Percentiles rank a stretch among this genome's conserved stretches.
Evolutionary conservation across 176 grass and related monocot species (phyloP).

Genomic region (Cenchrus fungigraminus): DNA sequence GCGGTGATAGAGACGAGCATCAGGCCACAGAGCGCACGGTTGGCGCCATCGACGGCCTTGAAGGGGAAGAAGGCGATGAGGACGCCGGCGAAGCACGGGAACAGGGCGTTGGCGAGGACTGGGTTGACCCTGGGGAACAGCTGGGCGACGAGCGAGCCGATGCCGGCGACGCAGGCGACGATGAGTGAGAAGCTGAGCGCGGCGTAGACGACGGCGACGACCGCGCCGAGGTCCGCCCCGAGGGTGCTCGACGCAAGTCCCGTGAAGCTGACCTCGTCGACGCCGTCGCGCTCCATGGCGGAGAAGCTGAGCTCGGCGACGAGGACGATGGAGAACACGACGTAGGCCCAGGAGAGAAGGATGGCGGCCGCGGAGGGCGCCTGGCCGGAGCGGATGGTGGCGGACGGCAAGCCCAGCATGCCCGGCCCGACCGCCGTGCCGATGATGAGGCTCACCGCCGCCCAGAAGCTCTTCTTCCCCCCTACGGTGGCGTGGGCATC

Average conservation of each 20-base stretch:
- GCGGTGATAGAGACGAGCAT: constrained; percentile 74
- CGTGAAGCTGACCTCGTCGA: constrained; percentile 85
- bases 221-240: constrained; percentile 42
- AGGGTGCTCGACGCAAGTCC: constrained; percentile 76
- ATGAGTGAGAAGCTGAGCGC: constrained; percentile 79
- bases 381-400: constrained; percentile 71
- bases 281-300: constrained; percentile 53
- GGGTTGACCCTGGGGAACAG: constrained; percentile 52
- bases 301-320: constrained; percentile 81
- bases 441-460: constrained; percentile 71
- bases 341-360: constrained; percentile 78
- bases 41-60: constrained; percentile 65
- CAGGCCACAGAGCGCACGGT: constrained; percentile 64
- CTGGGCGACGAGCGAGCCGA: constrained; percentile 61
- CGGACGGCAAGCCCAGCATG: constrained; percentile 76
- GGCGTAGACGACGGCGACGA: constrained; percentile 67
- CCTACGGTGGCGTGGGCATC: not conserved
- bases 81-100: constrained; percentile 60
- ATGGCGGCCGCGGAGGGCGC: constrained; percentile 63
- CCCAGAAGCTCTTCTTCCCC: constrained; percentile 76
- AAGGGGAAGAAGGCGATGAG: constrained; percentile 83
- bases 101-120: constrained; percentile 53
- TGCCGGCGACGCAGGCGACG: constrained; percentile 74
- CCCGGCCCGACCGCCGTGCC: constrained; percentile 82
- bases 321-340: constrained; percentile 75